Conservation (phyloP, 768 basidiomycete species). For the Cystofilobasidium macerans region DNA sequence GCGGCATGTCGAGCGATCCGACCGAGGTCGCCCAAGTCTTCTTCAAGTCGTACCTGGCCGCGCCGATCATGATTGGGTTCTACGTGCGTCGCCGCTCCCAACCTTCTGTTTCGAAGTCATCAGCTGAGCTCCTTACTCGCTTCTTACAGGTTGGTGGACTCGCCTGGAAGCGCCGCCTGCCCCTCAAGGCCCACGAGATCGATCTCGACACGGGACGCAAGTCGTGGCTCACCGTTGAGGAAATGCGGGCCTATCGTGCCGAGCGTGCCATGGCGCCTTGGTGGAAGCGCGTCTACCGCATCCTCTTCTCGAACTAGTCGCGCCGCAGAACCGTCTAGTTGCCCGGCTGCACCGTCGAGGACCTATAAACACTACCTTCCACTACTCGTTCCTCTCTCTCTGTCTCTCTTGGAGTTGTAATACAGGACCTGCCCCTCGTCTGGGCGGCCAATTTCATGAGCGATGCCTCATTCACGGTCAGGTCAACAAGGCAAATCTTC, state of each 20-base stretch:
- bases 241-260: constrained; percentile 17
- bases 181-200: constrained; percentile 34
- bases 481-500: no score
- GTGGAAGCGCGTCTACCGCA: constrained; percentile 33
- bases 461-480: no score
- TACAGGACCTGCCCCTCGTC: no score
- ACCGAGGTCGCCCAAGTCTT: constrained; percentile 31
- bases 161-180: constrained; percentile 34
- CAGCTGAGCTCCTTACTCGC: neutral
- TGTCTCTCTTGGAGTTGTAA: no score
- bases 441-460: no score
- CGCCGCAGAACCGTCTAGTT: neutral
- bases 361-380: no score
- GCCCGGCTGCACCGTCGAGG: no score
- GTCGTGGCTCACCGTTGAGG: constrained; percentile 35
- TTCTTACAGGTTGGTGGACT: constrained; percentile 22
- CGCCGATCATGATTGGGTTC: constrained; percentile 34
- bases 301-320: constrained; percentile 32
- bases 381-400: no score
- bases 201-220: constrained; percentile 38
- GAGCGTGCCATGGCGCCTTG: constrained; percentile 32
- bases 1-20: neutral
- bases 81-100: constrained; percentile 5
- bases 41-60: constrained; percentile 37
- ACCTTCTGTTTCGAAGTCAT: neutral